Conservation (phyloP, 345 rosid species). For the Carallia brachiata region DNA sequence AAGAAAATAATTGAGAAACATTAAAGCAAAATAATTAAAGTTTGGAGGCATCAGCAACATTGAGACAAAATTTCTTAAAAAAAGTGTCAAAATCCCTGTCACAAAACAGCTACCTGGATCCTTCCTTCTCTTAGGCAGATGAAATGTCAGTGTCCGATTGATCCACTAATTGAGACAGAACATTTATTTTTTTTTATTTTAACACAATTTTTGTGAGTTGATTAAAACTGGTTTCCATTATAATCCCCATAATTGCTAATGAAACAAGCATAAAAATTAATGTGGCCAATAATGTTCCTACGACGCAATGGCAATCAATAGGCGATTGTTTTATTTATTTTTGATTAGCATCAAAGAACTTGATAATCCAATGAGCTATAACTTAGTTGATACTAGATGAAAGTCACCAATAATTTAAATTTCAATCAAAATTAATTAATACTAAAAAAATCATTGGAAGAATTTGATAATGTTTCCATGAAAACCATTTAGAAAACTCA, state of each 20-base stretch:
- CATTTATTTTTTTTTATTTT: background rate
- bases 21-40: background rate
- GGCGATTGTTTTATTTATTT: too few relatives aligned
- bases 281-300: too few relatives aligned
- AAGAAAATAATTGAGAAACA: background rate
- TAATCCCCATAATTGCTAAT: background rate
- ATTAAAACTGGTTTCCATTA: background rate
- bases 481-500: too few relatives aligned
- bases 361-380: too few relatives aligned
- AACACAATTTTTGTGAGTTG: background rate
- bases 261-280: background rate
- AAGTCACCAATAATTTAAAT: too few relatives aligned
- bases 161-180: background rate
- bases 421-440: too few relatives aligned
- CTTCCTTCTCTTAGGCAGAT: background rate
- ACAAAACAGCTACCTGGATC: background rate
- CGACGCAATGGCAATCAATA: too few relatives aligned
- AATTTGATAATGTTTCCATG: too few relatives aligned
- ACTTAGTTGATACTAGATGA: too few relatives aligned
- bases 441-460: too few relatives aligned
- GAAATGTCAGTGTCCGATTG: constrained; percentile 20
- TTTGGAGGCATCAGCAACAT: constrained; percentile 2
- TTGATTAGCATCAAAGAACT: too few relatives aligned
- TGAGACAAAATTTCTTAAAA: constrained; percentile 3
- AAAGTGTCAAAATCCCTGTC: background rate